These are phyloP conservation scores for Ceratocystis harringtonii DNA, from an alignment of 2,329 filamentous ascomycete genomes.

Conservation along the genomic window DNA sequence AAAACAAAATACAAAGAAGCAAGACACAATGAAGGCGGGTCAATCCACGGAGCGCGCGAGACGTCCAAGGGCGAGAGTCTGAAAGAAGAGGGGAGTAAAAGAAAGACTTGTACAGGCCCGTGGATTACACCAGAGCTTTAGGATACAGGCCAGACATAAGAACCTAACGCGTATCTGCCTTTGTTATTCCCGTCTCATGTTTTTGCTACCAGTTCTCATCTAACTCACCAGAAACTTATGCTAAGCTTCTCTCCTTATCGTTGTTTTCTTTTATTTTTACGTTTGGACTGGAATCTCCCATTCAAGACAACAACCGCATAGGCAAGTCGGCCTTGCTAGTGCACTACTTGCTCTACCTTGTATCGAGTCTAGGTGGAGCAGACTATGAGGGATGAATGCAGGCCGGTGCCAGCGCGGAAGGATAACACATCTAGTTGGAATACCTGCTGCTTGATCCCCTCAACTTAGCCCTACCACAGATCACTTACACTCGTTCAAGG, in stretches of 20 bases:
- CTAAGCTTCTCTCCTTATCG: not conserved
- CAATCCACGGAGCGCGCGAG: not conserved
- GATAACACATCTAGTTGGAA: not conserved
- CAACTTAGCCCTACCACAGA: not conserved
- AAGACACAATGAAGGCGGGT: not conserved
- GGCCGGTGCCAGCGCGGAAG: not conserved
- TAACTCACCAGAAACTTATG: not conserved
- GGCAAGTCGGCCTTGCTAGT: not conserved
- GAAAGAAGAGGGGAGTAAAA: not conserved
- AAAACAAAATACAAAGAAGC: not conserved
- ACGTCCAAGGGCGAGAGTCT: not conserved
- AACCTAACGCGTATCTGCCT: not conserved
- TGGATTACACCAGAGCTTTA: not conserved
- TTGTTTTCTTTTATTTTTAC: not conserved
- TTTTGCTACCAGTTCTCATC: not conserved
- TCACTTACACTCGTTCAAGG: not conserved
- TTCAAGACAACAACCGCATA: conserved; percentile 6
- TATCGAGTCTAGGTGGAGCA: not conserved
- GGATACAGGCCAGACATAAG: not conserved
- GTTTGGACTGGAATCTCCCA: conserved; percentile 6
- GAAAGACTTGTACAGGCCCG: not conserved
- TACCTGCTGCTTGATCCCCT: not conserved
- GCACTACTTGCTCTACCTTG: no score
- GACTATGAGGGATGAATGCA: not conserved
- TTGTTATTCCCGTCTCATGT: not conserved